A percentile compares a stretch with the other conserved stretches of the same genome.
Conservation (phyloP, 2,329 filamentous ascomycete genomes). For the Ceratocystis cacaofunesta region DNA sequence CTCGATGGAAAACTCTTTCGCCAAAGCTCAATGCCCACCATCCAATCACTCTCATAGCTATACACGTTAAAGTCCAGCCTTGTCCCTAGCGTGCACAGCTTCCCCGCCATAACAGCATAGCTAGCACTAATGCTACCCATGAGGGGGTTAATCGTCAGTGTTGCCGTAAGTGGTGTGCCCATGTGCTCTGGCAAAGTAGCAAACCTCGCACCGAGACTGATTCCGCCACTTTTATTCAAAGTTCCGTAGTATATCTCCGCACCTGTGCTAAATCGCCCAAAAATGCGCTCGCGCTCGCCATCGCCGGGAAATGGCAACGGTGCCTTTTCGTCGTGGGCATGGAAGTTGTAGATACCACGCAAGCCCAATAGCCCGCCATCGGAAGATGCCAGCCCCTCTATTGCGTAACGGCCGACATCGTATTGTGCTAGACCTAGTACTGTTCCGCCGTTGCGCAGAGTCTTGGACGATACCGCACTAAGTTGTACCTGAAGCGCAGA, state of each 20-base stretch:
- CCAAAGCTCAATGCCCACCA: conserved; percentile 88
- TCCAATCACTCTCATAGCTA: conserved; percentile 90
- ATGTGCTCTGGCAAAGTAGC: conserved; percentile 67
- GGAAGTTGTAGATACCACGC: conserved; percentile 88
- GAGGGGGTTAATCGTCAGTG: conserved; percentile 79
- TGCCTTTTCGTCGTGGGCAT: conserved; percentile 44
- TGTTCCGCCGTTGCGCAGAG: conserved; percentile 60
- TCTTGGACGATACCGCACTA: conserved; percentile 59
- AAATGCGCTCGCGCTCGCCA: conserved; percentile 43
- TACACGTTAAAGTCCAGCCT: conserved; percentile 96
- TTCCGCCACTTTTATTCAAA: conserved; percentile 81
- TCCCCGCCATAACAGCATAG: conserved; percentile 79
- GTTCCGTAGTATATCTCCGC: conserved; percentile 93
- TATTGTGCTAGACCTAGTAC: conserved; percentile 61
- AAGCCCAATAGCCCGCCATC: conserved; percentile 81
- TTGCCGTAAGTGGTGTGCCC: conserved; percentile 85
- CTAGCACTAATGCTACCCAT: conserved; percentile 87
- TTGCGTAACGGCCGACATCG: conserved; percentile 71
- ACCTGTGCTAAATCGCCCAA: conserved; percentile 76
- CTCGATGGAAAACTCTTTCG: conserved; percentile 39
- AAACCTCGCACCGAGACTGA: conserved; percentile 79
- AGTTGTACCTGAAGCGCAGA: conserved; percentile 67
- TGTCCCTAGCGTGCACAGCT: conserved; percentile 70
- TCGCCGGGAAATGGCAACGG: conserved; percentile 17
- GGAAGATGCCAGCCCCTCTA: conserved; percentile 82